Conservation (phyloP, 2,329 filamentous ascomycete species). For the Uncinocarpus reesii region DNA sequence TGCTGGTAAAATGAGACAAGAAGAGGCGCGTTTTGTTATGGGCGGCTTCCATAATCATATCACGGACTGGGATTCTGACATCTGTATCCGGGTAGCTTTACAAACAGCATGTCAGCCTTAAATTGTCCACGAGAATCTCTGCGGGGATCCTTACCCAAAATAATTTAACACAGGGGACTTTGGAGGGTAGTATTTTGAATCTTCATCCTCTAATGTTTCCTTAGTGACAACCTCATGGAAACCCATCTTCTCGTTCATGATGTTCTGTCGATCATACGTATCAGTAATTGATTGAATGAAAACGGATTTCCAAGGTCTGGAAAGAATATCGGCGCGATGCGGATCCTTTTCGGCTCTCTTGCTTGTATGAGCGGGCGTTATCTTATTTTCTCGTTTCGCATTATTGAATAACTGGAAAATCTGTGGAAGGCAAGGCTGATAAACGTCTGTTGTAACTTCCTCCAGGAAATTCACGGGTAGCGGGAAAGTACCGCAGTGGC, state of each 20-base stretch:
- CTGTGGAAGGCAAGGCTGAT: constrained; percentile 28
- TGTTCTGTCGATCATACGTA: constrained; percentile 23
- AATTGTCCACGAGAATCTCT: neutral
- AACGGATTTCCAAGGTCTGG: constrained; percentile 25
- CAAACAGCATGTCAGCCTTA: constrained; percentile 7
- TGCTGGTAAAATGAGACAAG: constrained; percentile 27
- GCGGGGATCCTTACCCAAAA: constrained; percentile 30
- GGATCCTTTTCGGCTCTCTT: neutral
- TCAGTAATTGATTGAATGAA: constrained; percentile 28
- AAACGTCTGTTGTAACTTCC: constrained; percentile 23
- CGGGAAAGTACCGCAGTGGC: constrained; percentile 26
- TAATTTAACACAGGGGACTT: constrained; percentile 32
- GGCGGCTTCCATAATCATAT: constrained; percentile 20
- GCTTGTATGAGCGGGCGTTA: neutral
- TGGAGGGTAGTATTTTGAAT: constrained; percentile 27
- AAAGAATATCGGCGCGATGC: constrained; percentile 15
- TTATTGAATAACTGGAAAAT: constrained; percentile 25
- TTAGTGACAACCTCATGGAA: constrained; percentile 26
- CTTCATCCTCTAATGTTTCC: constrained; percentile 22
- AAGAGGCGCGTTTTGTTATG: constrained; percentile 23
- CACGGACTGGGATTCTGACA: constrained; percentile 29
- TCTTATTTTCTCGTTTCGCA: constrained; percentile 12
- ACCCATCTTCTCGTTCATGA: constrained; percentile 29
- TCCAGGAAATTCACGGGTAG: constrained; percentile 26
- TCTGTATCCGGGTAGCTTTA: constrained; percentile 32